A percentile compares a stretch with the other conserved stretches of the same genome.
Conservation (phyloP, 2,329 filamentous ascomycete genomes). For the Verticillium dahliae region DNA sequence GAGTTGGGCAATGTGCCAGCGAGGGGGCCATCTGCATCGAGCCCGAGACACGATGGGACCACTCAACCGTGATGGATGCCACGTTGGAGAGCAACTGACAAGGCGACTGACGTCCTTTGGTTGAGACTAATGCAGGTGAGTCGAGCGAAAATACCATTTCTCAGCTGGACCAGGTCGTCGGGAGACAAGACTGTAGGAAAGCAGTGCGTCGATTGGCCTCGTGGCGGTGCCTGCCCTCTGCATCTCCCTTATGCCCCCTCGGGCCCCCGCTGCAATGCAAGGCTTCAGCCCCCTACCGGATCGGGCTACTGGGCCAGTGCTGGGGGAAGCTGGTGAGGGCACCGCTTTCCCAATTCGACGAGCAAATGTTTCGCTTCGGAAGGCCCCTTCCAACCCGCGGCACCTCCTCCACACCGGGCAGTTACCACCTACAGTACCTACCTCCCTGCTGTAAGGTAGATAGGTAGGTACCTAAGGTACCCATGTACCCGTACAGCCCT, state of each 20-base stretch:
- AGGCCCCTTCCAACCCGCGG: not conserved
- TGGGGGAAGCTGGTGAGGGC: conserved; percentile 8
- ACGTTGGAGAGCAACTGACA: not conserved
- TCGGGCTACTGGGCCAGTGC: conserved; percentile 7
- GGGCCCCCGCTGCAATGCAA: conserved; percentile 5
- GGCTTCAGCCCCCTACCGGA: conserved; percentile 9
- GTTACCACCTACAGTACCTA: not conserved
- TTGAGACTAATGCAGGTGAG: not conserved
- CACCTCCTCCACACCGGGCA: not conserved
- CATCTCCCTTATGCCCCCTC: not conserved
- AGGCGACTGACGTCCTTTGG: not conserved
- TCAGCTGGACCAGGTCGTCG: conserved; percentile 5
- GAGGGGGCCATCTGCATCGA: not conserved
- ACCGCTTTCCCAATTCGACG: conserved; percentile 7
- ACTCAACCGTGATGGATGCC: not conserved
- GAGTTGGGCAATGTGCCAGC: not conserved
- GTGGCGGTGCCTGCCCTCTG: conserved; percentile 2
- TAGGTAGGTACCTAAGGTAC: too few species aligned
- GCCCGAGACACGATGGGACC: not conserved
- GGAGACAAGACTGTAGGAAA: conserved; percentile 2
- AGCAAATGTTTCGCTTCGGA: not conserved
- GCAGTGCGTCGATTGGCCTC: conserved; percentile 7
- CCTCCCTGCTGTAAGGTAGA: too few species aligned
- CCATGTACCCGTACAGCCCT: not conserved
- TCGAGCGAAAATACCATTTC: not conserved